These are phyloP conservation scores for Dunaliella primolecta DNA, from an alignment of 139 green algal genomes.

Conservation along the genomic window DNA sequence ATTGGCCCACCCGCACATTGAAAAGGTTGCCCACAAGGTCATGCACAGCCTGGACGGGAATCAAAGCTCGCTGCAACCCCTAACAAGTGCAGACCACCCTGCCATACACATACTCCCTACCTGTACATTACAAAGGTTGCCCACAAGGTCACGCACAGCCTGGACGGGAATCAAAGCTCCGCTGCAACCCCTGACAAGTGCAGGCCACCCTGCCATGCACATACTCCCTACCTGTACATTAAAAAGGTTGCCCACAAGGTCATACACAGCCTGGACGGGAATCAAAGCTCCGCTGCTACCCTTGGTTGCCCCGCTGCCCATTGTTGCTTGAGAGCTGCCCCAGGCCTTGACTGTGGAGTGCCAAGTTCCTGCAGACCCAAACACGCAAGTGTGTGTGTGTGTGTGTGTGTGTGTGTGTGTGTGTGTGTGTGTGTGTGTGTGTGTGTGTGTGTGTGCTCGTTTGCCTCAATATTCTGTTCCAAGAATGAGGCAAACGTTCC, in stretches of 20 bases:
- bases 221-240: constrained; percentile 49
- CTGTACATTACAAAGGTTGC: constrained; percentile 59
- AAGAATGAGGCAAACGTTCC: too few relatives aligned
- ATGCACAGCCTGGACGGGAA: constrained; percentile 48
- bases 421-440: not conserved
- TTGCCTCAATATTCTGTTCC: too few relatives aligned
- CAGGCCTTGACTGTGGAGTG: constrained; percentile 35
- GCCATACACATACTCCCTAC: too few relatives aligned
- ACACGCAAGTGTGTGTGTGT: not conserved
- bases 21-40: constrained; percentile 59
- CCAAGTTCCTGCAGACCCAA: constrained; percentile 26
- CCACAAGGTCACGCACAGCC: constrained; percentile 49
- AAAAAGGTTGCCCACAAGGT: constrained; percentile 59
- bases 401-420: not conserved
- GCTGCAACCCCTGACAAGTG: too few relatives aligned
- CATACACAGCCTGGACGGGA: constrained; percentile 45
- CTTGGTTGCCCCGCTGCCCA: not conserved
- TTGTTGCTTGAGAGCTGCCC: constrained; percentile 2
- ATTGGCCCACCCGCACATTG: constrained; percentile 45
- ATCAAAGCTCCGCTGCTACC: constrained; percentile 20
- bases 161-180: constrained; percentile 41
- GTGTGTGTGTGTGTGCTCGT: not conserved
- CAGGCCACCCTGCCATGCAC: too few relatives aligned
- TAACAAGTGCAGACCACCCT: too few relatives aligned
- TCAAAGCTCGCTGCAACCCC: constrained; percentile 25